Evolutionary conservation across 306 rosid species (phyloP).

Genomic region (Begonia masoniana): DNA sequence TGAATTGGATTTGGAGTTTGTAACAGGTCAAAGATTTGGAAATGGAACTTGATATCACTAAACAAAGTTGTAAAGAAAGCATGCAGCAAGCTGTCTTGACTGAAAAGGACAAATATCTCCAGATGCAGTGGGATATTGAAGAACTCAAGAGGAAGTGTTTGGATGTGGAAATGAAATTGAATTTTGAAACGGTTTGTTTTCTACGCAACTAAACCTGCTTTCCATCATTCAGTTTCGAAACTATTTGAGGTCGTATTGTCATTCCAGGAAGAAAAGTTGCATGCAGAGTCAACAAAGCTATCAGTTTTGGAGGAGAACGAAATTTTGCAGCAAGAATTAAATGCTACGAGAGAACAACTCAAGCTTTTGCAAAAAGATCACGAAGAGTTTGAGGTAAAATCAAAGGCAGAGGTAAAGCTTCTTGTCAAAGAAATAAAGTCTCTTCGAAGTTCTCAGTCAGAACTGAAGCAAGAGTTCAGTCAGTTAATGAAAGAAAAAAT

Average conservation of each 20-base stretch:
- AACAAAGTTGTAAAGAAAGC: slow-evolving; percentile 50
- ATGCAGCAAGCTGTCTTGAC: slow-evolving; percentile 61
- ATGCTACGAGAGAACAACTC: slow-evolving; percentile 48
- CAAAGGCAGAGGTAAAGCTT: slow-evolving; percentile 75
- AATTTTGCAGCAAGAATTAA: slow-evolving; percentile 59
- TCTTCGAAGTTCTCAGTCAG: slow-evolving; percentile 62
- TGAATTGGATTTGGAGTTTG: slow-evolving; percentile 1
- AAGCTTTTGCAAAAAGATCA: slow-evolving; percentile 48
- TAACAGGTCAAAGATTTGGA: slow-evolving; percentile 79
- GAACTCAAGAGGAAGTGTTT: slow-evolving; percentile 61
- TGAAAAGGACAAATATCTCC: slow-evolving; percentile 67
- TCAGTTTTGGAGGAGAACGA: slow-evolving; percentile 58
- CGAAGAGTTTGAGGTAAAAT: slow-evolving; percentile 63
- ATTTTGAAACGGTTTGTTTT: slow-evolving; percentile 50
- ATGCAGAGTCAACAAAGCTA: slow-evolving; percentile 41
- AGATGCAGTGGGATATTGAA: slow-evolving; percentile 87
- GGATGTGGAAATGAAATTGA: slow-evolving; percentile 52
- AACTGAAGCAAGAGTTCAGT: slow-evolving; percentile 69
- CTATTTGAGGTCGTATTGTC: background rate
- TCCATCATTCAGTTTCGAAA: background rate
- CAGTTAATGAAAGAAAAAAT: slow-evolving; percentile 62
- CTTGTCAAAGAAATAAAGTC: slow-evolving; percentile 80
- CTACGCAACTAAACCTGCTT: slow-evolving; percentile 12
- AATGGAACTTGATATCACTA: slow-evolving; percentile 83
- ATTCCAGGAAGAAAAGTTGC: slow-evolving; percentile 62